Base-by-base conservation (phyloP, 257 asterid genomes). In the Cynanchum wilfordii region DNA sequence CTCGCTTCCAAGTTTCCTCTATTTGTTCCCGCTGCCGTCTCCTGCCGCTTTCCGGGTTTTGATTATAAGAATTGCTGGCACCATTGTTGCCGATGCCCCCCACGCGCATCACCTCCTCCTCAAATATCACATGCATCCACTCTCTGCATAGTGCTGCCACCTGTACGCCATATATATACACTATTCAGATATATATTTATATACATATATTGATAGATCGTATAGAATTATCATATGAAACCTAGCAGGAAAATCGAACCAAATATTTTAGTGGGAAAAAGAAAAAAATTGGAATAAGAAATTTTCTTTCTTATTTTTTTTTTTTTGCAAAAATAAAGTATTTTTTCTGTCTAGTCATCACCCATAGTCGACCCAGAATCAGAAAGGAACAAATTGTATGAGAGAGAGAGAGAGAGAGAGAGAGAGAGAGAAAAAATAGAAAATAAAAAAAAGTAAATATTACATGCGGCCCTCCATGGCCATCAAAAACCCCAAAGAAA, bases 381-480 rank as follows among this genome's bases (percentile, higher is more conserved):
- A 17, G 40, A 67, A 45, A 5, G 33, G 55, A 16, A 27, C 5
- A 24, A 24, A 58, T 25, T 58, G 33, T 25, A 58, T 19, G n/a
- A 59, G 30, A 27, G n/a, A 5, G 9, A 15, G 29, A 59, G 40
- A 3, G 27, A 12, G 0, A 13, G n/a, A n/a, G n/a, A n/a, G n/a
- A 3, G 5, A 59, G n/a, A 25, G 6, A 8, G 7, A 60, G 42
- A 29, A 29, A 42, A 40, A 2, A 10, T 33, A 17, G 29, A 12
- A 30, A 30, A 30, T 30, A 29, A 60, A 40, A 29, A 15, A n/a
- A 40, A 2, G 16, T 36, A 38, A 64, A 13, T 17, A 38, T 65
- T 73, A 73, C 77, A 40, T 73, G 77, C 17, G 72, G 67, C 36
- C 77, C 70, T n/a, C 77, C 77, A 52, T 73, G 77, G 11, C 77